These are phyloP conservation scores for Kwoniella europaea DNA, from an alignment of 768 basidiomycete genomes.

Conservation along the genomic window DNA sequence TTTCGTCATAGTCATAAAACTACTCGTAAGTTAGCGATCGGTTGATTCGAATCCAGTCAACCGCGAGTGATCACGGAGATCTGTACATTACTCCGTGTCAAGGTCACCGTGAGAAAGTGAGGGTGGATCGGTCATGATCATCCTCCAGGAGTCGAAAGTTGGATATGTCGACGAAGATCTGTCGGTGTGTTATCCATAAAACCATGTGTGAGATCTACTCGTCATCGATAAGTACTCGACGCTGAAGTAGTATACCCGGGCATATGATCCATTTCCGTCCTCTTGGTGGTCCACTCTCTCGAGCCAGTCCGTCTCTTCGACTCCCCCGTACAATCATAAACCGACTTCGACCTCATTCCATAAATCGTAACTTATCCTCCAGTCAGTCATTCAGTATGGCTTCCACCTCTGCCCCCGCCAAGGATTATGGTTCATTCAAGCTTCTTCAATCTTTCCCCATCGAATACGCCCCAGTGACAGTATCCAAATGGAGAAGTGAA, in stretches of 20 bases:
- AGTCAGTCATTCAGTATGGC: slow-evolving; percentile 18
- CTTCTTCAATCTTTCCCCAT: slow-evolving; percentile 75
- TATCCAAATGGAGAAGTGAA: slow-evolving; percentile 88
- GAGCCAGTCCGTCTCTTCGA: not conserved
- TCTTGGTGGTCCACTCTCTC: not conserved
- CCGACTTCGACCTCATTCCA: not conserved
- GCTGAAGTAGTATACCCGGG: not conserved
- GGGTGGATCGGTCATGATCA: not conserved
- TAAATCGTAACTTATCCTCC: not conserved
- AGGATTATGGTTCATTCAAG: slow-evolving; percentile 76
- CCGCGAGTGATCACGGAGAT: not conserved
- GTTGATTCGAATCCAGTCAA: not conserved
- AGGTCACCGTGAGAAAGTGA: not conserved
- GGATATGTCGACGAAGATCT: too few relatives aligned
- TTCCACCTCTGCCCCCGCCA: slow-evolving; percentile 9
- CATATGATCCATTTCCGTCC: not conserved
- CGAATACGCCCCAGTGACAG: slow-evolving; percentile 75
- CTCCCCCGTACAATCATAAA: not conserved
- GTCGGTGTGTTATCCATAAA: too few relatives aligned
- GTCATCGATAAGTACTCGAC: not conserved
- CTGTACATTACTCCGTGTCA: not conserved
- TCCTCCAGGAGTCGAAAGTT: too few relatives aligned
- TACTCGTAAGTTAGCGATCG: not conserved
- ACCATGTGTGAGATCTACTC: too few relatives aligned
- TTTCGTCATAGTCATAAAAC: not conserved